Evolutionary conservation across 345 rosid species (phyloP), one percentile per base, ranked within the genome.

Genomic region (Melaleuca alternifolia): DNA sequence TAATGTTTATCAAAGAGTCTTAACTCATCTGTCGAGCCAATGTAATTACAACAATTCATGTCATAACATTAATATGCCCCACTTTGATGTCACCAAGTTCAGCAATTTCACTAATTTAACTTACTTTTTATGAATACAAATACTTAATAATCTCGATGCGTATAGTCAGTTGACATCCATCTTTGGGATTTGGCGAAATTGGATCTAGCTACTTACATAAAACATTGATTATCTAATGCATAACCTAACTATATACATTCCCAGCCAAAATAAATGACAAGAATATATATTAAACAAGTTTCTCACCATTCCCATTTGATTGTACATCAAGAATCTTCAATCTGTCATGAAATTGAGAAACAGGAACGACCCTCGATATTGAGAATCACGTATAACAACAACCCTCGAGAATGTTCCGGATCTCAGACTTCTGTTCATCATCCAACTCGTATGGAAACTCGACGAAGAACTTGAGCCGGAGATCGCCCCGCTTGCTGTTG

Each of bases 361-460:
- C 2, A 18, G 26, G 16, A 33, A 13, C 48, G 37, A 20, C 48
- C 81, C 81, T 33, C 18, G 79, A 62, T 71, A 1, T 37, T 1
- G 5, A 37, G 48, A 48, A 71, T 71, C 41, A 54, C 26, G 87
- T 30, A 26, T 50, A 93, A 71, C 87, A 91, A 89, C 93, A 93
- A 84, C 91, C 92, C 89, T 93, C 87, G 50, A 97, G 91, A 86
- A 95, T 93, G 61, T 84, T 89, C 52, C 41, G 84, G 24, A 91
- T 93, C 62, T 93, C 85, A 50, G 88, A 87, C 5, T 98, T 89
- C 77, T 93, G 97, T 84, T 93, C 92, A 18, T 92, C 86, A 6
- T 88, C 92, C 89, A 97, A 89, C 11, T 91, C 75, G 6, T 62
- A 10, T 0, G 99, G 99, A 65, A 97, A 97, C n/a, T 91, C 88